phyloP scores from a whole-genome alignment of 1,284 basidiomycete species.

The Naganishia sp. region DNA sequence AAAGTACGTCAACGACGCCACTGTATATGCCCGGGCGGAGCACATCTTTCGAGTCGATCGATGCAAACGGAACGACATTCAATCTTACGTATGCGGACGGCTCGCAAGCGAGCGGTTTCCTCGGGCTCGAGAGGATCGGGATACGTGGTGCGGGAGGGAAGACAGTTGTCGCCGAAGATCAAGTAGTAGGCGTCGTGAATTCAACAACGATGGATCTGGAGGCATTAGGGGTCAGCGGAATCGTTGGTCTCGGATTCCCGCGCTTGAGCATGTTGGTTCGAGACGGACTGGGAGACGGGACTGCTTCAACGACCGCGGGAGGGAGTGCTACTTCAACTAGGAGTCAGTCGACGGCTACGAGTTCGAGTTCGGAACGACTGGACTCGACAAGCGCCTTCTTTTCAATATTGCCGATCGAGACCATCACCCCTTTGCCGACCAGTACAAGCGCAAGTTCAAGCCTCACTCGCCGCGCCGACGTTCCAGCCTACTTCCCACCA shows the following conservation, averaged over 20 bases:
- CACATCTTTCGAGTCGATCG: conserved; percentile 37
- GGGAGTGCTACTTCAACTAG: too few relatives aligned
- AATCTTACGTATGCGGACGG: conserved; percentile 42
- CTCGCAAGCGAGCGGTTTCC: conserved; percentile 41
- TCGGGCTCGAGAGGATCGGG: conserved; percentile 42
- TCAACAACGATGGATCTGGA: conserved; percentile 51
- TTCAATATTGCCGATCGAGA: conserved; percentile 26
- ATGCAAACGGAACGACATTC: conserved; percentile 41
- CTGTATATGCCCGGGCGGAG: conserved; percentile 42
- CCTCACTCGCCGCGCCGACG: conserved; percentile 20
- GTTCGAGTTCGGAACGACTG: neutral
- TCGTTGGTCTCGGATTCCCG: conserved; percentile 54
- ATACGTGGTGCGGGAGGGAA: conserved; percentile 34
- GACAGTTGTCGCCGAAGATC: conserved; percentile 2
- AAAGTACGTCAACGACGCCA: conserved; percentile 31
- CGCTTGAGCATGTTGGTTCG: conserved; percentile 36
- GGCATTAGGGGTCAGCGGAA: conserved; percentile 50
- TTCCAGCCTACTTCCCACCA: conserved; percentile 41
- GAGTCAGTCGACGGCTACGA: neutral
- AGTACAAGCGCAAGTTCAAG: conserved; percentile 26
- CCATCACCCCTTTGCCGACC: conserved; percentile 26
- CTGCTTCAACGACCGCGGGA: neutral
- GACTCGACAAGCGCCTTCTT: conserved; percentile 24
- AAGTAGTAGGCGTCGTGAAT: conserved; percentile 44
- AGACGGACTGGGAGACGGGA: conserved; percentile 10